These are phyloP conservation scores for Cicer cuneatum DNA, from an alignment of 306 rosid species.

Conservation along the genomic window DNA sequence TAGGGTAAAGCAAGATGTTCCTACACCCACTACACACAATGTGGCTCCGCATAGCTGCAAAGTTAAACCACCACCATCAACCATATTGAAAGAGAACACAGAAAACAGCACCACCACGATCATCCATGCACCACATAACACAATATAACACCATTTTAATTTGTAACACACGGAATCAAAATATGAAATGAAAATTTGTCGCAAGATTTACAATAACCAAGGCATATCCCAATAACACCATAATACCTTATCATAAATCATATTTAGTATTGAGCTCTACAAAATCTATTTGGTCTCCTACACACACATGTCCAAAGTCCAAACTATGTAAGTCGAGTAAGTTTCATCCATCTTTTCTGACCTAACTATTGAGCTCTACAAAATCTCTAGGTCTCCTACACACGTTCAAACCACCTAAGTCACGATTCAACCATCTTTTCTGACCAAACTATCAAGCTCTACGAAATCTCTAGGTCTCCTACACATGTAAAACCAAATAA, in stretches of 20 bases:
- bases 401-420: too few relatives aligned
- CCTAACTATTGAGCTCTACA: too few relatives aligned
- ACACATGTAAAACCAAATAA: neutral
- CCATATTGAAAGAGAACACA: conserved; percentile 31
- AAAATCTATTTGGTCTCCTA: neutral
- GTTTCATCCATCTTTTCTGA: too few relatives aligned
- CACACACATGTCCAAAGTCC: neutral
- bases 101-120: neutral
- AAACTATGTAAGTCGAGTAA: too few relatives aligned
- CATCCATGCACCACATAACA: neutral
- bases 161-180: neutral
- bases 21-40: conserved; percentile 94
- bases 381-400: too few relatives aligned
- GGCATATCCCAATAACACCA: neutral
- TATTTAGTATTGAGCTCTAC: neutral
- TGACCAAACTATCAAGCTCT: neutral
- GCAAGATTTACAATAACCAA: neutral
- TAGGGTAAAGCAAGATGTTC: conserved; percentile 85
- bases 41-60: conserved; percentile 95
- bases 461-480: neutral
- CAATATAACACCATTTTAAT: neutral
- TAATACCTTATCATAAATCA: neutral
- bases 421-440: neutral
- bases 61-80: conserved; percentile 40
- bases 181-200: neutral